Evolutionary conservation across 305 asterid genomes (phyloP).

Genomic region (Fraxinus greggii): DNA sequence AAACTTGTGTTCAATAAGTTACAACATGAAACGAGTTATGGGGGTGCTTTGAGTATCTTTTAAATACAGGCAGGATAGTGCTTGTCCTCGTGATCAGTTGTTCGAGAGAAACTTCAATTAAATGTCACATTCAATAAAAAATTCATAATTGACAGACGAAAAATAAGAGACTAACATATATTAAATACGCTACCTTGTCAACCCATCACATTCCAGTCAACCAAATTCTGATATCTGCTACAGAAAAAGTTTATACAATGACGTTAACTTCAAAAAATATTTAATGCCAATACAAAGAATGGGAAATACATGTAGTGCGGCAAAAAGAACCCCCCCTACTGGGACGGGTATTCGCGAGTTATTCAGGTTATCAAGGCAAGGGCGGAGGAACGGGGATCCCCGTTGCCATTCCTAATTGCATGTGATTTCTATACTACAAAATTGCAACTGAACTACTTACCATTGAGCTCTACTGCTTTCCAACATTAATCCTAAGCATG

Average conservation of each 20-base stretch:
- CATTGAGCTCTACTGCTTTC: background rate
- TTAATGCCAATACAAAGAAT: background rate
- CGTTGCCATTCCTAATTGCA: background rate
- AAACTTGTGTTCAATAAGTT: background rate
- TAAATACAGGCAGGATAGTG: background rate
- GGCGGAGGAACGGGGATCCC: background rate
- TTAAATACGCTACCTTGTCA: background rate
- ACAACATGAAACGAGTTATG: background rate
- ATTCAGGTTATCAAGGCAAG: background rate
- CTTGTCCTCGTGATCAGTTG: background rate
- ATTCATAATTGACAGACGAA: background rate
- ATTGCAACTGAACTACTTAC: background rate
- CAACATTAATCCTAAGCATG: conserved; percentile 8
- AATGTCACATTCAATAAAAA: background rate
- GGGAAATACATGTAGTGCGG: background rate
- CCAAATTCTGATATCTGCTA: background rate
- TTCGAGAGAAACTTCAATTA: background rate
- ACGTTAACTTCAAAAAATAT: background rate
- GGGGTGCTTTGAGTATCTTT: background rate
- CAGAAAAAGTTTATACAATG: background rate
- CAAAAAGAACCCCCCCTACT: background rate
- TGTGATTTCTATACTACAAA: background rate
- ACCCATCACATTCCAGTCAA: background rate
- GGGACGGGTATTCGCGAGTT: background rate
- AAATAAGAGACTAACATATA: background rate